A percentile compares a stretch with the other conserved stretches of the same genome.
phyloP scores from a whole-genome alignment of 2,329 filamentous ascomycete genomes.

The Colletotrichum tropicale region DNA sequence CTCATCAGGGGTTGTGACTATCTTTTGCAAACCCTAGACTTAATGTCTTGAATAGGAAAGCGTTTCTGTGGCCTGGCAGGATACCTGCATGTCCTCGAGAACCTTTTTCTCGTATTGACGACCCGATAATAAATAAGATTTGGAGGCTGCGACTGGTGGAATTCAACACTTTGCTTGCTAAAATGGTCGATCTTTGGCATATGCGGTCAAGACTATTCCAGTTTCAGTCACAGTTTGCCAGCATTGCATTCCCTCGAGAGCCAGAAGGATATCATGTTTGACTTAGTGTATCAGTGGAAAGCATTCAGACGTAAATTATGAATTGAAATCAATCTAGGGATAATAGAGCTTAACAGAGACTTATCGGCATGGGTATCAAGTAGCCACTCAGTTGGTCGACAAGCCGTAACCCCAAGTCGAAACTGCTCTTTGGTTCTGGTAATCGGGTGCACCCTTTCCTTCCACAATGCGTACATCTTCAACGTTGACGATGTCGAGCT shows the following conservation, averaged over 20 bases:
- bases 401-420: not conserved
- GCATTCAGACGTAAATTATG: not conserved
- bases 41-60: not conserved
- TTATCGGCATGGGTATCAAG: not conserved
- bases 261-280: not conserved
- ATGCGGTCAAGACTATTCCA: not conserved
- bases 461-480: slow-evolving; percentile 34
- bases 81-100: not conserved
- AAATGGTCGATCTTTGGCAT: not conserved
- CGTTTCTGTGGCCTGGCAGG: not conserved
- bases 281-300: not conserved
- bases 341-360: not conserved
- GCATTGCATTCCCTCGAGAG: not conserved
- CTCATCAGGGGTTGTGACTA: not conserved
- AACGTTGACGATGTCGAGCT: slow-evolving; percentile 61
- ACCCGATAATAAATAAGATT: not conserved
- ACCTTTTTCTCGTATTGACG: not conserved
- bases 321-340: not conserved
- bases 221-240: not conserved
- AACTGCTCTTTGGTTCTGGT: not conserved
- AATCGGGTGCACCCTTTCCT: slow-evolving; percentile 40
- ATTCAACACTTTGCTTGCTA: not conserved
- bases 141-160: not conserved
- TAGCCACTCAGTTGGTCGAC: not conserved
- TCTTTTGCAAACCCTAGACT: not conserved